Conservation (phyloP, 371 early-diverging fungal species). For the Mucor plumbeus region DNA sequence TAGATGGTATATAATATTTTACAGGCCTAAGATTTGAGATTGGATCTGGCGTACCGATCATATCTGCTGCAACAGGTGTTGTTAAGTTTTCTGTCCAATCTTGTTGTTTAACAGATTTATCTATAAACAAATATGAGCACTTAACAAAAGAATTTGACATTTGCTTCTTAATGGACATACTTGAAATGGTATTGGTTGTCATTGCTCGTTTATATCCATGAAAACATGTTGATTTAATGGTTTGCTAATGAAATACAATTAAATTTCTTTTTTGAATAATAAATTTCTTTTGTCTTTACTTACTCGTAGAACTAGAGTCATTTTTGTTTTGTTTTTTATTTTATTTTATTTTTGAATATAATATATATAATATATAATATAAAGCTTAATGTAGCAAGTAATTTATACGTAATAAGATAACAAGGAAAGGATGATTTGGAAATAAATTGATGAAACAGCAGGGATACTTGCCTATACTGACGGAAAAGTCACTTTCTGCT, state of each 20-base stretch:
- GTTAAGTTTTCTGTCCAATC: slow-evolving; percentile 24
- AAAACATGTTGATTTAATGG: background rate
- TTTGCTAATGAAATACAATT: background rate
- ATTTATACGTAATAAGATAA: no score
- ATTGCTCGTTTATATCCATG: background rate
- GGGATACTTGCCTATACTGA: no score
- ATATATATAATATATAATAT: no score
- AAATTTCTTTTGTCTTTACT: background rate
- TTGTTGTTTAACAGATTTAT: background rate
- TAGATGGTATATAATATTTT: slow-evolving; percentile 61
- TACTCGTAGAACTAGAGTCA: background rate
- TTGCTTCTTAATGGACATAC: background rate
- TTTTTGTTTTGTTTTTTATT: background rate
- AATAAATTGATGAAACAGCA: no score
- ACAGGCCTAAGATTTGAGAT: slow-evolving; percentile 75
- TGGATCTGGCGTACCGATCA: slow-evolving; percentile 75
- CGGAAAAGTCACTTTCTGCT: no score
- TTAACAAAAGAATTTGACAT: background rate
- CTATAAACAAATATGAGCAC: background rate
- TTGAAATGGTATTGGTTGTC: background rate
- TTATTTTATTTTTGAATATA: no score
- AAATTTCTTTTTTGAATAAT: background rate
- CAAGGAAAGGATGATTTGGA: no score
- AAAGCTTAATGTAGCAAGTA: background rate
- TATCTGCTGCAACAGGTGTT: slow-evolving; percentile 48